Percentiles rank a stretch among this genome's conserved stretches.
Conservation (phyloP, 345 rosid species). For the Eucalyptus pauciflora region DNA sequence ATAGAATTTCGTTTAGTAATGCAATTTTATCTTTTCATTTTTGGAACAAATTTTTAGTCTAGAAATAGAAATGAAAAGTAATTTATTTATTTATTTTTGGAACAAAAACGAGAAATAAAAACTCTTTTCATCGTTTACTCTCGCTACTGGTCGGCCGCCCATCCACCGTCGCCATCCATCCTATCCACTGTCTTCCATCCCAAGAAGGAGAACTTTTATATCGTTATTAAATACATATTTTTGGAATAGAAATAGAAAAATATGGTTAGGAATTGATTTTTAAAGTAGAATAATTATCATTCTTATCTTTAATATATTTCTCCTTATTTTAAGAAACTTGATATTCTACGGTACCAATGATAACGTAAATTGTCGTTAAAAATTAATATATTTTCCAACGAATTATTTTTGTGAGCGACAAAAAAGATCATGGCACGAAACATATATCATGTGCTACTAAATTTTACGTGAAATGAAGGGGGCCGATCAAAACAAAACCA, state of each 20-base stretch:
- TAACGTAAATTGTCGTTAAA: neutral
- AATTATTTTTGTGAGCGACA: neutral
- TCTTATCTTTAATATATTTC: neutral
- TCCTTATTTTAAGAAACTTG: neutral
- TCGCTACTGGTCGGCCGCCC: fast-evolving
- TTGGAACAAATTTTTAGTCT: too few species aligned
- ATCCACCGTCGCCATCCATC: too few species aligned
- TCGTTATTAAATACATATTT: fast-evolving
- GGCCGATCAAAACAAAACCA: neutral
- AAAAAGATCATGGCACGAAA: neutral
- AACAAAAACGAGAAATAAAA: too few species aligned
- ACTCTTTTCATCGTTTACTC: too few species aligned
- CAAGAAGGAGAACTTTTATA: too few species aligned
- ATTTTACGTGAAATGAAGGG: neutral
- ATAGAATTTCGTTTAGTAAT: too few species aligned
- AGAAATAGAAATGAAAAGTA: too few species aligned
- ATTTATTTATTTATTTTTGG: too few species aligned
- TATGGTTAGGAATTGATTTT: fast-evolving
- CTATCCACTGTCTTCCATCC: too few species aligned
- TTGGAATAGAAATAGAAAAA: too few species aligned
- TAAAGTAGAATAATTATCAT: too few species aligned
- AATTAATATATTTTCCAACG: neutral
- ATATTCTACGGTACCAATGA: neutral
- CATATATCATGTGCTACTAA: neutral
- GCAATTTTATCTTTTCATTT: too few species aligned